Evolutionary conservation across 176 grass and related monocot genomes (phyloP).

Genomic region (Oryza longistaminata): DNA sequence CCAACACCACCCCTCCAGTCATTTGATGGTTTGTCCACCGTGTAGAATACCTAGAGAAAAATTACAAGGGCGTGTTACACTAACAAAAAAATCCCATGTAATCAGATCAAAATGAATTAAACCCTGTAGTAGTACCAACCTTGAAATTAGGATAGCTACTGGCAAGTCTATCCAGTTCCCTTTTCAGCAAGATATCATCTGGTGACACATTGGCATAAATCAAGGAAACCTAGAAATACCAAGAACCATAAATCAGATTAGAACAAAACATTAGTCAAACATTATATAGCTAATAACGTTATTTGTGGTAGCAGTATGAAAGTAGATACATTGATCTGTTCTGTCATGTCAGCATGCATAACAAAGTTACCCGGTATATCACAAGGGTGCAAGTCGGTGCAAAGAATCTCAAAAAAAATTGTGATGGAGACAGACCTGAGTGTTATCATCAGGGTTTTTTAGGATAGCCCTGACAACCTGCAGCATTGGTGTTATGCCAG

Average conservation of each 20-base stretch:
- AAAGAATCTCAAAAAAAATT: slow-evolving; percentile 1
- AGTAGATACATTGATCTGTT: slow-evolving; percentile 7
- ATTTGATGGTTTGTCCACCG: slow-evolving; percentile 81
- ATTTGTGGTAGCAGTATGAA: slow-evolving; percentile 2
- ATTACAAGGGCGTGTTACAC: neutral
- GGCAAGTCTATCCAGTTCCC: slow-evolving; percentile 87
- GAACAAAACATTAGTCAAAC: neutral
- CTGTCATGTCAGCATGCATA: slow-evolving; percentile 9
- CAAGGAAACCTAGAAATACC: slow-evolving; percentile 74
- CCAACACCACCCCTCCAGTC: slow-evolving; percentile 82
- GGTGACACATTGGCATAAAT: slow-evolving; percentile 92
- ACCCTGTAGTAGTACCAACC: slow-evolving; percentile 44
- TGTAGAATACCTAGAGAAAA: slow-evolving; percentile 81
- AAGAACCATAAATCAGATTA: slow-evolving; percentile 18
- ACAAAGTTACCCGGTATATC: slow-evolving; percentile 3
- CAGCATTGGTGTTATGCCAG: slow-evolving; percentile 95
- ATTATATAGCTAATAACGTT: slow-evolving; percentile 6
- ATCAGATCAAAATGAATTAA: neutral
- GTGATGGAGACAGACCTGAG: slow-evolving; percentile 58
- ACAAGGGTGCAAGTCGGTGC: slow-evolving; percentile 2
- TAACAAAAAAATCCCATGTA: slow-evolving; percentile 12
- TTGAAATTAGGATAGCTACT: slow-evolving; percentile 96
- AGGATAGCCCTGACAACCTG: slow-evolving; percentile 95
- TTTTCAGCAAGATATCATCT: slow-evolving; percentile 95
- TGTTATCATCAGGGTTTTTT: slow-evolving; percentile 93